Conservation (phyloP, 768 basidiomycete genomes). For the Pleurotus ostreatus region DNA sequence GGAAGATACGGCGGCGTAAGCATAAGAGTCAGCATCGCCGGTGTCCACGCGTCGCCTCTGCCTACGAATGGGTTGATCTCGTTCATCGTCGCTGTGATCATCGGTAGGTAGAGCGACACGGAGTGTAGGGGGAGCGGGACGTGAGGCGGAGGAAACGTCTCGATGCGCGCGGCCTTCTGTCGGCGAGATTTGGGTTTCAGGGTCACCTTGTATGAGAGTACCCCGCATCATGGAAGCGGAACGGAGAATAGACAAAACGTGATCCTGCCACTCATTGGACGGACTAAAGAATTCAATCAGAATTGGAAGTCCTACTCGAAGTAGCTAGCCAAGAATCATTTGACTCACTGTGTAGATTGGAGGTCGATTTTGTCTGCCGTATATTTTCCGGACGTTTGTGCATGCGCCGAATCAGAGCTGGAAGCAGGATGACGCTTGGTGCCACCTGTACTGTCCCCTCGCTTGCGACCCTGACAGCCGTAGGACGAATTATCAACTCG, state of each 20-base stretch:
- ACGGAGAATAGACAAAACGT: constrained; percentile 43
- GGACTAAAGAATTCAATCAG: constrained; percentile 43
- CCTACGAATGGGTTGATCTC: constrained; percentile 32
- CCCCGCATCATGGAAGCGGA: constrained; percentile 16
- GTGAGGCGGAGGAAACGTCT: neutral
- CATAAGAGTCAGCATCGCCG: constrained; percentile 22
- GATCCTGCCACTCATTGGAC: constrained; percentile 82
- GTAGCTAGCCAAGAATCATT: neutral
- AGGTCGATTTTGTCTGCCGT: constrained; percentile 31
- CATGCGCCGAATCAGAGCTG: constrained; percentile 19
- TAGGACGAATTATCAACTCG: constrained; percentile 82
- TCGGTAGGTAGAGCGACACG: constrained; percentile 15
- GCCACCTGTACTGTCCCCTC: constrained; percentile 24
- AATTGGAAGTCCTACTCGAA: constrained; percentile 3
- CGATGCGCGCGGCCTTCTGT: constrained; percentile 8
- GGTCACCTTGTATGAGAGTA: constrained; percentile 3
- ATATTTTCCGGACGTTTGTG: constrained; percentile 19
- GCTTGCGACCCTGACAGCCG: constrained; percentile 67
- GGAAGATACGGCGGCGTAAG: constrained; percentile 7
- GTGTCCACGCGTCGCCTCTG: constrained; percentile 47
- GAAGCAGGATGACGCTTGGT: constrained; percentile 18
- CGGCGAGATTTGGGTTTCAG: constrained; percentile 4
- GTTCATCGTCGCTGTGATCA: constrained; percentile 18
- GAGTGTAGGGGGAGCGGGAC: constrained; percentile 9
- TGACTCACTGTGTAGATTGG: constrained; percentile 60